phyloP scores from a whole-genome alignment of 805 yeast species.

The Torulaspora delbrueckii region DNA sequence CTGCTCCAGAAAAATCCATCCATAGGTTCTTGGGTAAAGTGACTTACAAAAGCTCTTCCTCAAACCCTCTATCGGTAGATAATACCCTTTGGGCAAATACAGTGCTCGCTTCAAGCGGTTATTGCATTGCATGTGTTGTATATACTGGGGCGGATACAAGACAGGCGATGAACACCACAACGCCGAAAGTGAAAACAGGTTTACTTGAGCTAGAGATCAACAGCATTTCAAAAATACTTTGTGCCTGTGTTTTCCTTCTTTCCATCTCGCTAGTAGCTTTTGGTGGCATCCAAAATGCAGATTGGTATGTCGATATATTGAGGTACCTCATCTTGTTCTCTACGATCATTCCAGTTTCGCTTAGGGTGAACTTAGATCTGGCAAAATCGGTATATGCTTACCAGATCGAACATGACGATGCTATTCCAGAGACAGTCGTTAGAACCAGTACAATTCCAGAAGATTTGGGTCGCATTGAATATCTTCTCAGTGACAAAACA shows the following conservation, averaged over 20 bases:
- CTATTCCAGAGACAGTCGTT: conserved; percentile 83
- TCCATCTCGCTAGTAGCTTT: conserved; percentile 73
- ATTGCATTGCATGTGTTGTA: conserved; percentile 79
- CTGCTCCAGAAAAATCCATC: conserved; percentile 81
- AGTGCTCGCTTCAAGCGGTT: conserved; percentile 82
- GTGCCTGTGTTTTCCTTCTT: conserved; percentile 76
- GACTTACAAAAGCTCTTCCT: conserved; percentile 50
- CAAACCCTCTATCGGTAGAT: conserved; percentile 70
- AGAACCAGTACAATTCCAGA: conserved; percentile 98
- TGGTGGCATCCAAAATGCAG: conserved; percentile 60
- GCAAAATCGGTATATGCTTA: conserved; percentile 95
- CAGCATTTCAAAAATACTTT: conserved; percentile 77
- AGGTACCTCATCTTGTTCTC: conserved; percentile 88
- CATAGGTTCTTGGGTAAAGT: conserved; percentile 77
- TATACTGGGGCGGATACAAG: conserved; percentile 93
- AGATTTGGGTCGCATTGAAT: conserved; percentile 93
- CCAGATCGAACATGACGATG: conserved; percentile 82
- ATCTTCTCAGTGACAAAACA: conserved; percentile 86
- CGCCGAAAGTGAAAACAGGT: conserved; percentile 83
- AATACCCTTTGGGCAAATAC: conserved; percentile 98
- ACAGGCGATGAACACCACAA: conserved; percentile 89
- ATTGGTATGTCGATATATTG: conserved; percentile 90
- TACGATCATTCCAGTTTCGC: conserved; percentile 91
- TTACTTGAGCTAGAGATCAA: conserved; percentile 88
- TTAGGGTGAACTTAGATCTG: conserved; percentile 89